Conservation (phyloP, 1,139 yeast species). For the Magnusiomyces ingens region DNA sequence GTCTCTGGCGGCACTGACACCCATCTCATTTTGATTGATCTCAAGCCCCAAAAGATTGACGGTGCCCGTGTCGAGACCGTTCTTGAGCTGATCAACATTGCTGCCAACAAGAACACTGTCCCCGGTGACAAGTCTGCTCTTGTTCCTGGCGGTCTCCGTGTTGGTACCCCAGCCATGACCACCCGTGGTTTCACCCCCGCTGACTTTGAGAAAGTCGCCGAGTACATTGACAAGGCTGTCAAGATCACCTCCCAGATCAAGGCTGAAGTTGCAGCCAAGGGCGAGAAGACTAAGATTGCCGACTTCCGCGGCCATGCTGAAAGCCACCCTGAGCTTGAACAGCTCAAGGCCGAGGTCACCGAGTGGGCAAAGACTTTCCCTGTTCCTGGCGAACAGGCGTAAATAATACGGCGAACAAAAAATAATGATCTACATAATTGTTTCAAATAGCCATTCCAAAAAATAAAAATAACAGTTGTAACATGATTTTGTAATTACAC, state of each 20-base stretch:
- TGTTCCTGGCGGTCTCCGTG: constrained; percentile 96
- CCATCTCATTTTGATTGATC: constrained; percentile 86
- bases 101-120: constrained; percentile 92
- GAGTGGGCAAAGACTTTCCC: constrained; percentile 94
- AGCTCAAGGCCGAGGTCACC: constrained; percentile 70
- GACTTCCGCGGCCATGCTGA: constrained; percentile 81
- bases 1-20: constrained; percentile 96
- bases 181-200: constrained; percentile 90
- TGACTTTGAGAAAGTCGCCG: constrained; percentile 78
- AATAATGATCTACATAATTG: not conserved
- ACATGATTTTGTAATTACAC: not conserved
- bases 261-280: constrained; percentile 61
- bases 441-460: not conserved
- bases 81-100: constrained; percentile 91
- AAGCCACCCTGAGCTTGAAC: constrained; percentile 59
- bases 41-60: constrained; percentile 85
- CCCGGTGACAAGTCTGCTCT: constrained; percentile 98
- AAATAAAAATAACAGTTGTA: not conserved
- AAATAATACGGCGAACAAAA: not conserved
- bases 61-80: constrained; percentile 97
- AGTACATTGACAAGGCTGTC: constrained; percentile 79
- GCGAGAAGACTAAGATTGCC: constrained; percentile 79
- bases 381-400: constrained; percentile 52
- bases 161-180: constrained; percentile 99
- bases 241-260: constrained; percentile 72